Conservation (phyloP, 352 stramenopile genomes). For the Pythium grandisporangium region DNA sequence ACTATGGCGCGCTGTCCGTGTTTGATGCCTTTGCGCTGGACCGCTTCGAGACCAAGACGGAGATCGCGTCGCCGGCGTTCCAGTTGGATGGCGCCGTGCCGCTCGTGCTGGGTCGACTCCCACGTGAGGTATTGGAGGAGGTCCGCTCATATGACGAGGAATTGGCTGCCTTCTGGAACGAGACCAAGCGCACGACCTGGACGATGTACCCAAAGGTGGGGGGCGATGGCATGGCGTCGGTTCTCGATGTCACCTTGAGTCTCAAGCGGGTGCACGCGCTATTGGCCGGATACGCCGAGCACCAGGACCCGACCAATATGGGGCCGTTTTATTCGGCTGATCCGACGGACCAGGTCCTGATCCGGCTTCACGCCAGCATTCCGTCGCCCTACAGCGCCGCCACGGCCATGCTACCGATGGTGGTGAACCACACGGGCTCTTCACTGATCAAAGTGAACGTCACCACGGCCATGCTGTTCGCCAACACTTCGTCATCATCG, state of each 20-base stretch:
- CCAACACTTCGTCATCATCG: no score
- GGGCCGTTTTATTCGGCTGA: slow-evolving; percentile 30
- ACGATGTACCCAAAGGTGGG: slow-evolving; percentile 15
- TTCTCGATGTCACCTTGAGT: slow-evolving; percentile 38
- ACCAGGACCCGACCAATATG: slow-evolving; percentile 5
- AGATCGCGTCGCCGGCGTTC: slow-evolving; percentile 2
- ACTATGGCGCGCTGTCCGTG: slow-evolving; percentile 31
- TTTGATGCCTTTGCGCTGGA: slow-evolving; percentile 45
- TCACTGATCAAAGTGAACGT: slow-evolving; percentile 29
- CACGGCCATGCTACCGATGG: slow-evolving; percentile 21
- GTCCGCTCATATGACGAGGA: no score
- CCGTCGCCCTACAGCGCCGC: slow-evolving; percentile 7
- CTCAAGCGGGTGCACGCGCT: slow-evolving; percentile 53
- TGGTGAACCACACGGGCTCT: slow-evolving; percentile 33
- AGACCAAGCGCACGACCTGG: slow-evolving; percentile 27
- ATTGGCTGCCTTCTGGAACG: no score
- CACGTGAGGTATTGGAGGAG: slow-evolving; percentile 1
- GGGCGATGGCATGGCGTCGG: slow-evolving; percentile 7
- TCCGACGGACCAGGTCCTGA: slow-evolving; percentile 27
- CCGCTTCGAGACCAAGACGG: slow-evolving; percentile 17
- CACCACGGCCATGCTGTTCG: slow-evolving; percentile 18
- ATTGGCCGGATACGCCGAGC: slow-evolving; percentile 15
- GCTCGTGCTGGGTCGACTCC: slow-evolving; percentile 19
- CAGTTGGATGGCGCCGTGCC: slow-evolving; percentile 8
- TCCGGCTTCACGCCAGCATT: slow-evolving; percentile 20